Percentiles rank a stretch among this genome's conserved stretches.
Evolutionary conservation across 2,329 filamentous ascomycete genomes (phyloP).

Genomic region (Sarocladiaceae sp.): DNA sequence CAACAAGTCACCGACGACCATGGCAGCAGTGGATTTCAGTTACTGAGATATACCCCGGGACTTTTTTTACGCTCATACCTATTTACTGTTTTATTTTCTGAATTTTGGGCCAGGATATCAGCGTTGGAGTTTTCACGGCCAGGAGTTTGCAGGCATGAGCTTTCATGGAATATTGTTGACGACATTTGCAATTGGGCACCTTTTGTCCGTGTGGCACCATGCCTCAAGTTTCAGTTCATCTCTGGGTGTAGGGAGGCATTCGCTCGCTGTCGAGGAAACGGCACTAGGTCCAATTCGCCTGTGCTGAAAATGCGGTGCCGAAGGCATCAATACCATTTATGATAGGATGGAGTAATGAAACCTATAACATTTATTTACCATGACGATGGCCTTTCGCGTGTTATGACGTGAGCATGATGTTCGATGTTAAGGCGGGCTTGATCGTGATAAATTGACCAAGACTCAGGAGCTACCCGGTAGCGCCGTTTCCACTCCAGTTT

Average conservation of each 20-base stretch:
- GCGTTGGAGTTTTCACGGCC: slow-evolving; percentile 26
- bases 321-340: neutral
- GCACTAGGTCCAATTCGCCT: too few relatives aligned
- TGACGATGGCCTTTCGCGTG: neutral
- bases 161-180: neutral
- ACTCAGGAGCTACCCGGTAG: too few relatives aligned
- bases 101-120: slow-evolving; percentile 20
- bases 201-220: too few relatives aligned
- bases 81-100: slow-evolving; percentile 22
- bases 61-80: neutral
- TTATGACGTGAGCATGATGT: neutral
- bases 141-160: slow-evolving; percentile 9
- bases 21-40: slow-evolving; percentile 60
- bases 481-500: too few relatives aligned
- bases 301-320: neutral
- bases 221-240: too few relatives aligned
- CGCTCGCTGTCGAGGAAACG: too few relatives aligned
- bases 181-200: neutral
- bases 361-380: neutral
- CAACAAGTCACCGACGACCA: slow-evolving; percentile 43
- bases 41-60: slow-evolving; percentile 38
- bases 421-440: too few relatives aligned
- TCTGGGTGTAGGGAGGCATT: too few relatives aligned
- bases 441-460: too few relatives aligned
- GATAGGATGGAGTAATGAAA: slow-evolving; percentile 5